These are phyloP conservation scores for Isoetes engelmannii DNA, from an alignment of 83 land plant genomes.

Conservation along the genomic window DNA sequence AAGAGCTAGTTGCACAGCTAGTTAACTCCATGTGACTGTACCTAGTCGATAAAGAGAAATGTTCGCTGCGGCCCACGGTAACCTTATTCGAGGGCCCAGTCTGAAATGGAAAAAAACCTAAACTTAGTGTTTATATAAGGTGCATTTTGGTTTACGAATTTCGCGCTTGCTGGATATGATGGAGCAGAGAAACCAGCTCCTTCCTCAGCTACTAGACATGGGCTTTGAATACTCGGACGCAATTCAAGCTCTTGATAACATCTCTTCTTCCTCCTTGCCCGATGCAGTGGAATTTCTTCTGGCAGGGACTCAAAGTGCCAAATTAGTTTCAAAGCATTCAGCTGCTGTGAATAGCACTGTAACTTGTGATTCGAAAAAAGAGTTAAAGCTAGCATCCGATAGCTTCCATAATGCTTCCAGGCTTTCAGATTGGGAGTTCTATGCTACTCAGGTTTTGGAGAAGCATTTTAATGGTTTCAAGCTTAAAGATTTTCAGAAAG, in stretches of 20 bases:
- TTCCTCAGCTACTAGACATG: constrained; percentile 45
- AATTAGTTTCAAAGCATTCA: neutral
- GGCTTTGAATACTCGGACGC: constrained; percentile 39
- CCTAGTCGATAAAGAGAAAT: too few species aligned
- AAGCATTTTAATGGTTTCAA: constrained; percentile 50
- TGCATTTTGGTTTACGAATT: too few species aligned
- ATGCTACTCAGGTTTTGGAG: constrained; percentile 28
- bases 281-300: constrained; percentile 38
- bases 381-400: constrained; percentile 4
- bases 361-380: neutral
- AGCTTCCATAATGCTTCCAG: constrained; percentile 11
- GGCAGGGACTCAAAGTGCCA: constrained; percentile 9
- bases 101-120: too few species aligned
- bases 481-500: constrained; percentile 64
- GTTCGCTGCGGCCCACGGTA: too few species aligned
- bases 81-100: too few species aligned
- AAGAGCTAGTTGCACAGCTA: too few species aligned
- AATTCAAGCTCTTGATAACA: constrained; percentile 33
- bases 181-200: neutral
- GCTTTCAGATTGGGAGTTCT: constrained; percentile 39
- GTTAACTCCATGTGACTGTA: too few species aligned
- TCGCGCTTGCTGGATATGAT: too few species aligned
- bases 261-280: constrained; percentile 28
- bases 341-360: neutral
- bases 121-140: too few species aligned